Evolutionary conservation across 148 eudicot genomes (phyloP).

Genomic region (Rhododendron ferrugineum): DNA sequence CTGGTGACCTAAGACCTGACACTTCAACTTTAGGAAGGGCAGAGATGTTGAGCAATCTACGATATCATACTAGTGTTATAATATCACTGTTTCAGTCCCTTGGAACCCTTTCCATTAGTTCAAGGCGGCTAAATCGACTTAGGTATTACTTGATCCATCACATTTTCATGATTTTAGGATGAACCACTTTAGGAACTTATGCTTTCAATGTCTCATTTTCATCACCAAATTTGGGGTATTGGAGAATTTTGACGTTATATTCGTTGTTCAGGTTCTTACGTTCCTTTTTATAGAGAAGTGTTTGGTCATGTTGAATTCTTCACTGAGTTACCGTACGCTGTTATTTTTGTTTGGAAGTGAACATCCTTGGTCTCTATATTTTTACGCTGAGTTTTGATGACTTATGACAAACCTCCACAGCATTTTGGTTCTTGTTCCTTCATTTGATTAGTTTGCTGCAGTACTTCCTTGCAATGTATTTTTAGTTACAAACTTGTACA

Average conservation of each 20-base stretch:
- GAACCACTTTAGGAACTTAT: background rate
- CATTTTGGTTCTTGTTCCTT: background rate
- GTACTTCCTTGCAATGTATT: background rate
- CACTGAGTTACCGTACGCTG: background rate
- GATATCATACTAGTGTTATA: constrained; percentile 97
- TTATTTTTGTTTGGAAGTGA: background rate
- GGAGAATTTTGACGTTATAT: background rate
- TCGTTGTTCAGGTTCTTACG: background rate
- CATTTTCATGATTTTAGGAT: constrained; percentile 6
- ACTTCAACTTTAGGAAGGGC: constrained; percentile 95
- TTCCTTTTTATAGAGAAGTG: background rate
- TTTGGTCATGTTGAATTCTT: background rate
- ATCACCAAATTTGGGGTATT: background rate
- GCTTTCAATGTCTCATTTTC: background rate
- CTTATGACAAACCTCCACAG: background rate
- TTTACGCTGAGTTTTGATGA: constrained; percentile 2
- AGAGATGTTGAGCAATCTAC: constrained; percentile 95
- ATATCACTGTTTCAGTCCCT: constrained; percentile 87
- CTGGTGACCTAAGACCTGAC: constrained; percentile 86
- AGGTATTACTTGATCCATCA: constrained; percentile 42
- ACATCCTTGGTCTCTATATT: background rate
- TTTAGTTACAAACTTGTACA: background rate
- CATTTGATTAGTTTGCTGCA: constrained; percentile 5
- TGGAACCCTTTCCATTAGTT: constrained; percentile 92
- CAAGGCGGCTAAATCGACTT: constrained; percentile 90